Evolutionary conservation across 176 grass and related monocot species (phyloP).

Genomic region (Coix lacrymajobi): DNA sequence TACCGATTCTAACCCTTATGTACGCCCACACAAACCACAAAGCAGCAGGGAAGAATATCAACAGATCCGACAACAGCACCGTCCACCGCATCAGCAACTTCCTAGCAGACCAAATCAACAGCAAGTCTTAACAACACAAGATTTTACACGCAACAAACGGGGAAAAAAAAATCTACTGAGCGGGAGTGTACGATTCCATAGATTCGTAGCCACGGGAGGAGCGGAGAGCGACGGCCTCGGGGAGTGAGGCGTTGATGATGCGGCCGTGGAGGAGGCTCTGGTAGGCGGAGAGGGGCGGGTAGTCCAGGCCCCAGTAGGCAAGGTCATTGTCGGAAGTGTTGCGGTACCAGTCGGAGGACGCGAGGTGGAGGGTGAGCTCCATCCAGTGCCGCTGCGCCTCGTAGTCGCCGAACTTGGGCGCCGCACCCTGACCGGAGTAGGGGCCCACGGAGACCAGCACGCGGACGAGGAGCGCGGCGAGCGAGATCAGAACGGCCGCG

Average conservation of each 20-base stretch:
- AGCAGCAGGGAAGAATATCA: conserved; percentile 66
- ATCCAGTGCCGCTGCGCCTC: conserved; percentile 99
- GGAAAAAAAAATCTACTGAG: background rate
- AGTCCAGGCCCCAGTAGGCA: conserved; percentile 94
- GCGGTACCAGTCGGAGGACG: conserved; percentile 70
- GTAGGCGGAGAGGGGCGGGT: conserved; percentile 92
- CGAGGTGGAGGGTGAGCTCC: conserved; percentile 90
- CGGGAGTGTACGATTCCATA: conserved; percentile 46
- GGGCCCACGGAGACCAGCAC: conserved; percentile 77
- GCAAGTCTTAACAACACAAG: background rate
- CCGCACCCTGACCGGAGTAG: conserved; percentile 69
- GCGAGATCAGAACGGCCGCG: conserved; percentile 44
- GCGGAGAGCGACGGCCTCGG: conserved; percentile 58
- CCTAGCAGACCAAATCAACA: conserved; percentile 33
- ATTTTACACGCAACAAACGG: background rate
- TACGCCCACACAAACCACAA: conserved; percentile 74
- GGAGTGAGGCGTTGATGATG: conserved; percentile 69
- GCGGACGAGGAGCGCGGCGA: conserved; percentile 73
- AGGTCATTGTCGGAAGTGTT: conserved; percentile 83
- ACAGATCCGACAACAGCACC: conserved; percentile 71
- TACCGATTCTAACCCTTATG: conserved; percentile 16
- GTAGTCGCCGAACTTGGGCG: conserved; percentile 87
- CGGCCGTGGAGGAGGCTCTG: conserved; percentile 79
- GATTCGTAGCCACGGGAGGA: conserved; percentile 84
- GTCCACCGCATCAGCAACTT: conserved; percentile 90